Base-by-base conservation (phyloP, 345 rosid genomes). In the Gossypium herbaceum region DNA sequence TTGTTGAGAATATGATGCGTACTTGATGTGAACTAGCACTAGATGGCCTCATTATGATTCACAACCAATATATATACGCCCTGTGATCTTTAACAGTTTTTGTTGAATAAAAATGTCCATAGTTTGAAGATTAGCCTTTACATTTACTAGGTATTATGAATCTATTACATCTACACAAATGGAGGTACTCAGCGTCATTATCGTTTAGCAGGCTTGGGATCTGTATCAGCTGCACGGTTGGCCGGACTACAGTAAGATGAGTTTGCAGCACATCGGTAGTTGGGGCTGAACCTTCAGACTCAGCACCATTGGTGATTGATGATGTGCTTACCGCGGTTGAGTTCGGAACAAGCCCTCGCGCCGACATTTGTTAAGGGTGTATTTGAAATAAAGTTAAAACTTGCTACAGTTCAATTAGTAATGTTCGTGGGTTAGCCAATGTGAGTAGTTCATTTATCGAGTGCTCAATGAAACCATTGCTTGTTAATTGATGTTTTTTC, bases 321-420 rank as follows among this genome's bases (percentile, higher is more conserved):
- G 80, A 13, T 45, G 60, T 10, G 25, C 76, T 72, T 20, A 70
- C 77, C 19, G 90, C 27, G 3, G 60, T 56, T 8, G 60, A 69
- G 72, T 79, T 81, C 9, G 87, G 74, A 71, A 88, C 79, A 3
- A 81, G 75, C 67, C 88, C 91, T 72, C 81, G 88, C 15, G 82
- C 82, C 71, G 83, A 93, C 87, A 79, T 63, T 29, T 45, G 90
- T 29, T 29, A 29, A 29, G 39, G 1, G 39, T 29, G 39, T 29
- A 29, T 4, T 29, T 29, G 39, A 29, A 29, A 29, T 4, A 29
- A 4, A 29, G 39, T 29, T 29, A 29, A 4, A 29, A 29, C 5
- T 29, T 29, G 0, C 39, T 29, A 4, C 39, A 29, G 6, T 29
- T 29, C 39, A 29, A 29, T 29, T 29, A 29, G 39, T 4, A 29